Percentiles rank a stretch among this genome's conserved stretches.
These are phyloP conservation scores for Danielia reshetovae DNA, from an alignment of 805 yeast genomes.

Conservation along the genomic window DNA sequence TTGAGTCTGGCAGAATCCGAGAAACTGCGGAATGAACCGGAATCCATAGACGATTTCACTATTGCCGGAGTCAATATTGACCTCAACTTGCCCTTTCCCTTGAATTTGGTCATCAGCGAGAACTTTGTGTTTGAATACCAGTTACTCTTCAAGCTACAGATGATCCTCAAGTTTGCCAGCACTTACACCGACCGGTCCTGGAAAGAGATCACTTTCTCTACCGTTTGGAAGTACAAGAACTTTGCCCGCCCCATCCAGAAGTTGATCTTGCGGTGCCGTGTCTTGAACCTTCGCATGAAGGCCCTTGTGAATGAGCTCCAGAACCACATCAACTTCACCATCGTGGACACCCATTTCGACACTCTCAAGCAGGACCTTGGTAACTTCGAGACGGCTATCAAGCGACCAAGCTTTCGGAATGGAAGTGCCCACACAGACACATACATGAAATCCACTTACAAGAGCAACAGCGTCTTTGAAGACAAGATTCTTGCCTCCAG, in stretches of 20 bases:
- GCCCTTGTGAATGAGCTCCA: slow-evolving; percentile 53
- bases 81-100: slow-evolving; percentile 77
- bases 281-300: slow-evolving; percentile 55
- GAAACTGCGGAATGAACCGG: slow-evolving; percentile 5
- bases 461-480: slow-evolving; percentile 21
- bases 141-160: slow-evolving; percentile 66
- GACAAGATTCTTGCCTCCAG: slow-evolving; percentile 16
- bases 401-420: background rate
- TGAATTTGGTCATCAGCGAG: slow-evolving; percentile 68
- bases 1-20: slow-evolving; percentile 2
- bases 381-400: slow-evolving; percentile 1
- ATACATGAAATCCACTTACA: slow-evolving; percentile 6
- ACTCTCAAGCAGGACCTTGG: slow-evolving; percentile 30
- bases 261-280: slow-evolving; percentile 53
- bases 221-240: slow-evolving; percentile 61
- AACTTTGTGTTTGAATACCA: slow-evolving; percentile 77
- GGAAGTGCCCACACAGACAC: background rate
- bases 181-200: slow-evolving; percentile 62
- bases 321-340: slow-evolving; percentile 53
- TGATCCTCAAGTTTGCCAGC: slow-evolving; percentile 60
- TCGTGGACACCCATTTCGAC: slow-evolving; percentile 53
- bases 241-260: slow-evolving; percentile 40
- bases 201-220: slow-evolving; percentile 53
- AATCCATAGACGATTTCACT: slow-evolving; percentile 26
- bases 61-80: slow-evolving; percentile 54